These are phyloP conservation scores for Brasilioporus rufonigricans DNA, from an alignment of 768 basidiomycete species.

Conservation along the genomic window DNA sequence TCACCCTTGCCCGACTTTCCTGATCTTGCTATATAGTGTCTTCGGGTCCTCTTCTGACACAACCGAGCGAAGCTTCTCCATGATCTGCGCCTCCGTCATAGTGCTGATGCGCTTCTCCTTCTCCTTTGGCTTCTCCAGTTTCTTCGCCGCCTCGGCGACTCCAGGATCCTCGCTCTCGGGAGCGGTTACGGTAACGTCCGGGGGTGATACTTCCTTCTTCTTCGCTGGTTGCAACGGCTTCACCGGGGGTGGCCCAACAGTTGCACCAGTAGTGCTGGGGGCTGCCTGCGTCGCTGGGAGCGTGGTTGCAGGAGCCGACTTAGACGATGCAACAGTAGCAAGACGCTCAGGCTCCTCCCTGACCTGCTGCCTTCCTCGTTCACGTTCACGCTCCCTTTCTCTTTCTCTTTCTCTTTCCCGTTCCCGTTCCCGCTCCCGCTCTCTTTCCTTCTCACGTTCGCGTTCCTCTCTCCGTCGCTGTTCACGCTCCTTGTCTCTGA, in stretches of 20 bases:
- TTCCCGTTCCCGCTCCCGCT: conserved; percentile 28
- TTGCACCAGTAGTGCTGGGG: conserved; percentile 45
- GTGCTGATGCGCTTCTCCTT: conserved; percentile 89
- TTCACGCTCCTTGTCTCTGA: conserved; percentile 37
- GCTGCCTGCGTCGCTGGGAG: conserved; percentile 45
- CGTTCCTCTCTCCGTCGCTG: conserved; percentile 39
- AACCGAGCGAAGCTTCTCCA: conserved; percentile 92
- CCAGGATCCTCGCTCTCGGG: conserved; percentile 42
- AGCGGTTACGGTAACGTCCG: conserved; percentile 52
- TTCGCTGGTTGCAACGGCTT: conserved; percentile 76
- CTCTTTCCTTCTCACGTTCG: conserved; percentile 32
- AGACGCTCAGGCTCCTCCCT: conserved; percentile 36
- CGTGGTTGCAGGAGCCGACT: conserved; percentile 41
- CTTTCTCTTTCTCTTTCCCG: conserved; percentile 26
- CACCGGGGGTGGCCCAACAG: conserved; percentile 57
- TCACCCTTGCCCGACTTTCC: conserved; percentile 98
- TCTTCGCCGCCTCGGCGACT: conserved; percentile 68
- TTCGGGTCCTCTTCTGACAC: conserved; percentile 88
- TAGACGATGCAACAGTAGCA: conserved; percentile 42
- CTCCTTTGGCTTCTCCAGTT: conserved; percentile 56
- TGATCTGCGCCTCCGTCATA: conserved; percentile 97
- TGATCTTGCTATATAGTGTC: conserved; percentile 90
- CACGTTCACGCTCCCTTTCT: conserved; percentile 18
- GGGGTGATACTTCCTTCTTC: conserved; percentile 43
- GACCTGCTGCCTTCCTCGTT: conserved; percentile 26